Conservation (phyloP, 2,329 filamentous ascomycete species). For the Aspergillus brunneoviolaceus region DNA sequence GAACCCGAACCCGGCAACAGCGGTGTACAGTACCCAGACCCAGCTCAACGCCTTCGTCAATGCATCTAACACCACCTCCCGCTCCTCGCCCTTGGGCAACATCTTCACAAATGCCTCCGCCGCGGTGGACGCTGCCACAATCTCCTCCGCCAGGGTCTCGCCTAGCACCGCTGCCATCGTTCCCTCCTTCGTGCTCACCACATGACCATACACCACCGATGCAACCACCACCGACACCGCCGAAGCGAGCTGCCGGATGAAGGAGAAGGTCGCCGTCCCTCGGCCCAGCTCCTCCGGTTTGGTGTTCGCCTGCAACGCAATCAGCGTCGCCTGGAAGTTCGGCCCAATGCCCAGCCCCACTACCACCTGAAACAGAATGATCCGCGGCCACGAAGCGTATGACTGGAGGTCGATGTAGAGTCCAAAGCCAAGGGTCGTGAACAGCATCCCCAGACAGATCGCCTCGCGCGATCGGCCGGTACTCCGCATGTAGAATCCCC, state of each 20-base stretch:
- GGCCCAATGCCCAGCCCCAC: constrained; percentile 13
- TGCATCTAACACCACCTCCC: neutral
- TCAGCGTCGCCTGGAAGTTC: constrained; percentile 19
- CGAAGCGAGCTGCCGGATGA: neutral
- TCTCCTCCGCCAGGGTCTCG: neutral
- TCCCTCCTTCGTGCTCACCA: neutral
- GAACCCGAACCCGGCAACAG: neutral
- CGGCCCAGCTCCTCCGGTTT: neutral
- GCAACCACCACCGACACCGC: constrained; percentile 4
- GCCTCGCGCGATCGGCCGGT: constrained; percentile 59
- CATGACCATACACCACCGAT: neutral
- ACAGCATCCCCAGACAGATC: constrained; percentile 54
- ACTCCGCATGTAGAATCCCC: constrained; percentile 66
- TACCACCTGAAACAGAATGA: constrained; percentile 33
- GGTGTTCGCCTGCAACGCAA: constrained; percentile 5
- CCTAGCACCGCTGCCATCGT: neutral
- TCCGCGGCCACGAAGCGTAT: constrained; percentile 43
- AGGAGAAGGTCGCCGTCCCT: neutral
- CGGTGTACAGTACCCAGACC: constrained; percentile 2
- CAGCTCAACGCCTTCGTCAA: neutral
- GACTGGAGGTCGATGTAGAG: constrained; percentile 53
- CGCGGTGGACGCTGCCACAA: neutral
- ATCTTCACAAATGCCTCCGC: neutral
- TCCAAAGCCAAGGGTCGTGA: constrained; percentile 60
- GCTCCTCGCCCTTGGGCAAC: neutral